Base-by-base conservation (phyloP, 345 rosid genomes). In the Ricinus communis region DNA sequence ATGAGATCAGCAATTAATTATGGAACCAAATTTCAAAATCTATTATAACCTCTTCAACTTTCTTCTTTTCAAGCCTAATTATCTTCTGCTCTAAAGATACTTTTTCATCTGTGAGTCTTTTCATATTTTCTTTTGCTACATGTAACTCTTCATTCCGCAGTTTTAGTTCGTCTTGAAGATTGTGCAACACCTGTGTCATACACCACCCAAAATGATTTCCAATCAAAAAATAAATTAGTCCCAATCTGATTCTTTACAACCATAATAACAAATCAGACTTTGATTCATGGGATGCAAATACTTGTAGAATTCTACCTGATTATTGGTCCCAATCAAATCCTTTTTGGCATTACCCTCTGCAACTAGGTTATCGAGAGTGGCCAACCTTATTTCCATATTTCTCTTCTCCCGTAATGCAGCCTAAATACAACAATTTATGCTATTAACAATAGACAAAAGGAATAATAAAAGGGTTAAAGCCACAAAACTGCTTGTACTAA, bases 91-190 rank as follows among this genome's bases (percentile, higher is more conserved):
- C 97, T 57, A 91, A 68, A 45, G 78, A 64, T 50, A 70, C 56
- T 73, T 89, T 95, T 62, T 90, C 96, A 76, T 81, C 85, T 65
- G 74, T 71, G 64, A 89, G 62, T 61, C 79, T 84, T 69, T 83
- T 86, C 22, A 76, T 50, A 66, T 71, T 80, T 79, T 87, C 93
- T 79, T 85, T 82, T 64, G 85, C 85, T 51, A 72, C 68, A 55
- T 67, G 86, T 79, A 89, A 71, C 64, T 90, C 89, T 66, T 85
- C 88, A 36, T 79, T 87, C 67, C 82, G 84, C 53, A 78, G 73
- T 78, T 81, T 91, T 66, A 90, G 70, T 72, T 95, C 97, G 63
- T 79, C 86, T 68, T 89, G 88, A 71, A 92, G 83, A 80, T 88
- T 86, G 46, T 74, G 72, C 57, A 83, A 65, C 45, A 70, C 82